Conservation (phyloP, 176 grass and related monocot species). For the Oropetium thomaeum region DNA sequence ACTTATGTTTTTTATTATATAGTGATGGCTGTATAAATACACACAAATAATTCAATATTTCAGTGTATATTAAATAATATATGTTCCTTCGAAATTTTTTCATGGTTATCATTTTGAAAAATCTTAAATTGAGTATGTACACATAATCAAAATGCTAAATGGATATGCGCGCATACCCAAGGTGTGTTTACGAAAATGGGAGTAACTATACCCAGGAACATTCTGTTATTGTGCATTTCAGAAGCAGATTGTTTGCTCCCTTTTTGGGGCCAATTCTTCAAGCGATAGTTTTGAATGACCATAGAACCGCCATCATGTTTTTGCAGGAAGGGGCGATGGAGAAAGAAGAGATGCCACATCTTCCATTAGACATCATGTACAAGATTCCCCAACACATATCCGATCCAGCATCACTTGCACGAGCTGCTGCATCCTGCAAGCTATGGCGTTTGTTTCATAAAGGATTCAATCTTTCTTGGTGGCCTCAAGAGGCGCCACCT, state of each 20-base stretch:
- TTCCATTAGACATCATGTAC: constrained; percentile 37
- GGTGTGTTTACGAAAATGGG: too few relatives aligned
- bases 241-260: neutral
- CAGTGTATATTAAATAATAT: too few relatives aligned
- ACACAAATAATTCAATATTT: too few relatives aligned
- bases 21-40: too few relatives aligned
- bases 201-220: too few relatives aligned
- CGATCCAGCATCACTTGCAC: constrained; percentile 15
- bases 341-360: neutral
- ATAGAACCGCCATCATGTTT: neutral
- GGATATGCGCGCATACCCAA: too few relatives aligned
- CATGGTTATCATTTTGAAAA: too few relatives aligned
- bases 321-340: constrained; percentile 20
- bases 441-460: constrained; percentile 15
- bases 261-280: too few relatives aligned
- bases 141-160: too few relatives aligned
- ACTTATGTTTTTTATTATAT: too few relatives aligned
- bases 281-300: neutral
- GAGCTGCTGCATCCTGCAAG: constrained; percentile 18
- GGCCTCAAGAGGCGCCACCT: neutral
- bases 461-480: constrained; percentile 14
- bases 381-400: constrained; percentile 16
- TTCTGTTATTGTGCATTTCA: neutral
- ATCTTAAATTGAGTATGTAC: too few relatives aligned
- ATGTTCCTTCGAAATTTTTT: too few relatives aligned